phyloP scores from a whole-genome alignment of 352 stramenopile species.

The Hyaloperonospora arabidopsidis region DNA sequence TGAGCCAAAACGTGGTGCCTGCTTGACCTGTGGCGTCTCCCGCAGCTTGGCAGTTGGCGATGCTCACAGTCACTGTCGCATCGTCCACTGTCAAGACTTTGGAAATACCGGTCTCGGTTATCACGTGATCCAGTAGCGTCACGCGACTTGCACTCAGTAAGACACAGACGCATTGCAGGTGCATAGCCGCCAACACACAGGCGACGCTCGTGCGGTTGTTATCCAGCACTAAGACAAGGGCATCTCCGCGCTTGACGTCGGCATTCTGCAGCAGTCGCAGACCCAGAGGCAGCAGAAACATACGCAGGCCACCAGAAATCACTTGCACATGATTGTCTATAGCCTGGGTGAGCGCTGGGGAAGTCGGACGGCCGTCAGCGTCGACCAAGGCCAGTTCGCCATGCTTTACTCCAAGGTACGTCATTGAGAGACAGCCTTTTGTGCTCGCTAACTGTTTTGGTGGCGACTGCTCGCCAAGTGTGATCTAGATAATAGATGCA shows the following conservation, averaged over 20 bases:
- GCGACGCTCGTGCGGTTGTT: conserved; percentile 68
- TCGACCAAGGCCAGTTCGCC: conserved; percentile 49
- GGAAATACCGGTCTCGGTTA: conserved; percentile 47
- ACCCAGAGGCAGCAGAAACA: conserved; percentile 42
- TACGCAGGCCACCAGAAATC: conserved; percentile 36
- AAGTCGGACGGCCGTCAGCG: conserved; percentile 8
- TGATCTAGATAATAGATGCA: no score
- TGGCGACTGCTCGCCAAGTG: no score
- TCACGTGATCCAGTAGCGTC: conserved; percentile 40
- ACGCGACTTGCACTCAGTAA: conserved; percentile 45
- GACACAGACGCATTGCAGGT: conserved; percentile 47
- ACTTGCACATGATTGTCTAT: conserved; percentile 26
- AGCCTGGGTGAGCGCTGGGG: conserved; percentile 4
- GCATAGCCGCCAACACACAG: conserved; percentile 63
- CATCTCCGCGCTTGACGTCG: conserved; percentile 27
- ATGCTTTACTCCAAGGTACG: conserved; percentile 53
- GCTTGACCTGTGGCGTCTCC: conserved; percentile 1
- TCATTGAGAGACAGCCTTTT: conserved; percentile 6
- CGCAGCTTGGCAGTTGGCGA: conserved; percentile 20
- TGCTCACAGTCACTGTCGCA: conserved; percentile 13
- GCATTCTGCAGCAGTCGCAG: conserved; percentile 31
- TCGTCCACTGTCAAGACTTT: conserved; percentile 54
- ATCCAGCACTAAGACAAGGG: conserved; percentile 67
- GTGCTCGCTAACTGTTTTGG: no score
- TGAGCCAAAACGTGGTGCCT: conserved; percentile 25